phyloP scores from a whole-genome alignment of 768 basidiomycete genomes.

The Favolaschia claudopus region DNA sequence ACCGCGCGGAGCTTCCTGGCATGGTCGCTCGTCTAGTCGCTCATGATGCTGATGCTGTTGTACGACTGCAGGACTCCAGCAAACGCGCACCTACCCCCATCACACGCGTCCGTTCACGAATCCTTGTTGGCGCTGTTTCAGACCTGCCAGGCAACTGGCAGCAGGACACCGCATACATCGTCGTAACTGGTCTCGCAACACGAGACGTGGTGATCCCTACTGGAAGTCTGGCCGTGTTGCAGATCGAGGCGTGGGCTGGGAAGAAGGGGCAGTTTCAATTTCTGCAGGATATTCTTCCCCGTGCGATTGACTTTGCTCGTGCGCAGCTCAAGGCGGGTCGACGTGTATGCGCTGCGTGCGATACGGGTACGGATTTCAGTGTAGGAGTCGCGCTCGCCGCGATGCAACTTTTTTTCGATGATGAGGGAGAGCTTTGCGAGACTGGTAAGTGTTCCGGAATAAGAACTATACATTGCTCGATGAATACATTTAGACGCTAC shows the following conservation, averaged over 20 bases:
- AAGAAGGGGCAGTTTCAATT: constrained; percentile 64
- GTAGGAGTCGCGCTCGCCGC: constrained; percentile 70
- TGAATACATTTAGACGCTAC: too few species aligned
- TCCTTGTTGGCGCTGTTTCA: constrained; percentile 48
- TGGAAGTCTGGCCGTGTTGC: constrained; percentile 8
- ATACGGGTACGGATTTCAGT: constrained; percentile 65
- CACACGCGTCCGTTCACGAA: constrained; percentile 43
- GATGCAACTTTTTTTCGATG: constrained; percentile 65
- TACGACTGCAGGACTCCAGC: too few species aligned
- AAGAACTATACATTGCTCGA: background rate
- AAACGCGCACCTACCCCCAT: constrained; percentile 37
- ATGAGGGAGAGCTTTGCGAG: constrained; percentile 47
- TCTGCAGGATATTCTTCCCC: constrained; percentile 56
- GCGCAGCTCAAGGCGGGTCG: constrained; percentile 43
- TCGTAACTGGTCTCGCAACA: constrained; percentile 26
- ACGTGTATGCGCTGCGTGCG: constrained; percentile 59
- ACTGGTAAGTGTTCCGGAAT: background rate
- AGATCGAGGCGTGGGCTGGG: constrained; percentile 44
- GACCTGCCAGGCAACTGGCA: constrained; percentile 30
- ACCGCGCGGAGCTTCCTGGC: constrained; percentile 57
- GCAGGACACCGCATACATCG: constrained; percentile 34
- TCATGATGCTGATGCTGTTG: too few species aligned
- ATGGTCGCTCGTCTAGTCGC: constrained; percentile 47
- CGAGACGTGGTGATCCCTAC: background rate
- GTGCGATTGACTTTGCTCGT: constrained; percentile 53